Conservation (phyloP, 768 basidiomycete genomes). For the Agrocybe pediades region DNA sequence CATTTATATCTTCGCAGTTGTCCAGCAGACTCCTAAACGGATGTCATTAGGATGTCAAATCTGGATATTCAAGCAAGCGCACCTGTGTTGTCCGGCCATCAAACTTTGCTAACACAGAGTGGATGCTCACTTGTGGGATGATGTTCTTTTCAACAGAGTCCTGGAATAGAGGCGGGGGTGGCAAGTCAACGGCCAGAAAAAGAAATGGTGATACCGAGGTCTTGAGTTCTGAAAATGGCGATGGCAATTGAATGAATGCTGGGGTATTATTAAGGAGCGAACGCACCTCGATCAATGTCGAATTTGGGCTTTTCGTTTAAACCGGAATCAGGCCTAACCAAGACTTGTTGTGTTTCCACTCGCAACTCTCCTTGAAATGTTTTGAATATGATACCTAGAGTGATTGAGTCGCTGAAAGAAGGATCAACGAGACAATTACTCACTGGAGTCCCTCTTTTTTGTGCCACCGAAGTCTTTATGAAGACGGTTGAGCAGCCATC, state of each 20-base stretch:
- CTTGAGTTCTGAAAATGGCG: constrained; percentile 72
- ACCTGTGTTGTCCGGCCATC: constrained; percentile 91
- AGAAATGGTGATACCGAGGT: constrained; percentile 86
- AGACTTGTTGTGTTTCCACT: constrained; percentile 91
- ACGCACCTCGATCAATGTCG: constrained; percentile 89
- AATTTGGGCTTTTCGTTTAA: constrained; percentile 85
- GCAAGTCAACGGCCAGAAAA: constrained; percentile 94
- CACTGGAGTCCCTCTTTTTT: constrained; percentile 90
- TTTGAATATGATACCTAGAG: constrained; percentile 82
- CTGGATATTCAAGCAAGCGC: constrained; percentile 13
- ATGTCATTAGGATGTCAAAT: constrained; percentile 16
- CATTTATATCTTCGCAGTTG: constrained; percentile 90
- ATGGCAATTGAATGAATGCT: constrained; percentile 1
- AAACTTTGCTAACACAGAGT: constrained; percentile 90
- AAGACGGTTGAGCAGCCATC: constrained; percentile 92
- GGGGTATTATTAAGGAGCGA: constrained; percentile 7
- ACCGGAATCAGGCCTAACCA: constrained; percentile 77
- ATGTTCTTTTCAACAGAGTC: constrained; percentile 97
- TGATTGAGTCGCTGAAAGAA: constrained; percentile 19
- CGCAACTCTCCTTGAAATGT: constrained; percentile 95
- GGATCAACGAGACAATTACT: constrained; percentile 28
- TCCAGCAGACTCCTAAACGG: constrained; percentile 75
- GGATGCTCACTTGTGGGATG: constrained; percentile 94
- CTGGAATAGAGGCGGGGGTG: constrained; percentile 97
- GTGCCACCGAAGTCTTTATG: constrained; percentile 94